Evolutionary conservation across 2,329 filamentous ascomycete species (phyloP).

Genomic region (Alternaria solani): DNA sequence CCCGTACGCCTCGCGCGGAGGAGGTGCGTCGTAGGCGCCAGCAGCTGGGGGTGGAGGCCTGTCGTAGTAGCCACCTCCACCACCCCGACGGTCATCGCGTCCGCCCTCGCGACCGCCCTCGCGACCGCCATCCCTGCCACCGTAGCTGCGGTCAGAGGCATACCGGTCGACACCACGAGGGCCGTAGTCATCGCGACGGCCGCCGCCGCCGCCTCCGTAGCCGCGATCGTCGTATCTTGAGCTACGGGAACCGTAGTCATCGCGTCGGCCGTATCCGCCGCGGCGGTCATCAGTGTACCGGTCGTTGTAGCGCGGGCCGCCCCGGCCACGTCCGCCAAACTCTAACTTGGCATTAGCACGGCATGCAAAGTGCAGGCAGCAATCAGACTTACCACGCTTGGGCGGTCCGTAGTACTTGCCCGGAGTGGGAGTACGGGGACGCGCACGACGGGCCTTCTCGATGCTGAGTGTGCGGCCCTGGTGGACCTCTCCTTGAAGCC

Average conservation of each 20-base stretch:
- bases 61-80: slow-evolving; percentile 65
- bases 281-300: slow-evolving; percentile 58
- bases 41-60: slow-evolving; percentile 58
- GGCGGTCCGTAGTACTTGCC: slow-evolving; percentile 99
- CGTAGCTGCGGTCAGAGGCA: slow-evolving; percentile 67
- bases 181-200: slow-evolving; percentile 56
- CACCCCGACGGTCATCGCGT: slow-evolving; percentile 60
- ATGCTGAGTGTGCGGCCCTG: slow-evolving; percentile 97
- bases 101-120: slow-evolving; percentile 54
- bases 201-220: slow-evolving; percentile 66
- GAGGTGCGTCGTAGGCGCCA: slow-evolving; percentile 46
- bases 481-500: slow-evolving; percentile 91
- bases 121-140: slow-evolving; percentile 62
- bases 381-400: slow-evolving; percentile 79
- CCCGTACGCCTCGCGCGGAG: slow-evolving; percentile 49
- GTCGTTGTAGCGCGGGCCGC: slow-evolving; percentile 60
- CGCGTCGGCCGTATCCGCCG: slow-evolving; percentile 55
- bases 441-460: slow-evolving; percentile 95
- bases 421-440: slow-evolving; percentile 93
- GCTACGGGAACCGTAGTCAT: slow-evolving; percentile 56
- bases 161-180: slow-evolving; percentile 59
- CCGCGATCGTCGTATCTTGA: slow-evolving; percentile 53
- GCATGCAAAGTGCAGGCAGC: background rate
- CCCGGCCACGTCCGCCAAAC: slow-evolving; percentile 54
- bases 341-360: slow-evolving; percentile 47